Evolutionary conservation across 2,329 filamentous ascomycete species (phyloP).

Genomic region (Epicoccum sorghinum): DNA sequence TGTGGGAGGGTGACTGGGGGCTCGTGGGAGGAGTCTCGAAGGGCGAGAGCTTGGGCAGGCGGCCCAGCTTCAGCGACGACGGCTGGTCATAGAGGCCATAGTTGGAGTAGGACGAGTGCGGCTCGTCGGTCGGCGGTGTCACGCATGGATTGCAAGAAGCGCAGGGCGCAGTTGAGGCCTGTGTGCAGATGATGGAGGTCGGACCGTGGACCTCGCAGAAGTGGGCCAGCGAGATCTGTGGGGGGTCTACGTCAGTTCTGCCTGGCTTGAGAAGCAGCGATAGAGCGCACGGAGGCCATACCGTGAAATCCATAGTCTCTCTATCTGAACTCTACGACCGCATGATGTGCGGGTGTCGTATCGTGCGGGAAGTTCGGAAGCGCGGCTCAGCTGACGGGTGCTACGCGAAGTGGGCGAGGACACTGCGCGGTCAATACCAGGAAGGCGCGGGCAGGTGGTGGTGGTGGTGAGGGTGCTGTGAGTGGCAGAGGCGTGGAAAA

Average conservation of each 20-base stretch:
- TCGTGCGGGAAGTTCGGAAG: conserved; percentile 32
- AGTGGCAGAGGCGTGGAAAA: conserved; percentile 22
- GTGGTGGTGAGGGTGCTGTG: conserved; percentile 16
- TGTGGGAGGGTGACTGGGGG: conserved; percentile 48
- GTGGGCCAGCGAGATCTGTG: conserved; percentile 65
- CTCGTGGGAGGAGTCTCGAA: conserved; percentile 51
- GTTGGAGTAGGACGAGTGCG: conserved; percentile 39
- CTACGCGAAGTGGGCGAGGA: conserved; percentile 23
- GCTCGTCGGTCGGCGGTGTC: conserved; percentile 49
- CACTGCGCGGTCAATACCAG: neutral
- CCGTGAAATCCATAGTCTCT: conserved; percentile 50
- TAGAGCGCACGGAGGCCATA: conserved; percentile 25
- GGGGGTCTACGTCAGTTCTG: conserved; percentile 25
- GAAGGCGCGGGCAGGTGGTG: conserved; percentile 2
- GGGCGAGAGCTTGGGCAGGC: conserved; percentile 43
- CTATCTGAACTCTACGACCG: conserved; percentile 35
- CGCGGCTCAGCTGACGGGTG: conserved; percentile 45
- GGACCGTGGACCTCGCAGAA: conserved; percentile 69
- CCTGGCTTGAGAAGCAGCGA: too few species aligned
- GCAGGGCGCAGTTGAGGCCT: conserved; percentile 62
- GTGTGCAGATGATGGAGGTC: conserved; percentile 66
- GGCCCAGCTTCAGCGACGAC: conserved; percentile 40
- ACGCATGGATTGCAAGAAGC: conserved; percentile 58
- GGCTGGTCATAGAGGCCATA: conserved; percentile 45
- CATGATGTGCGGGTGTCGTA: conserved; percentile 32